These are phyloP conservation scores for Nakazawaea holstii DNA, from an alignment of 805 yeast genomes.

Conservation along the genomic window DNA sequence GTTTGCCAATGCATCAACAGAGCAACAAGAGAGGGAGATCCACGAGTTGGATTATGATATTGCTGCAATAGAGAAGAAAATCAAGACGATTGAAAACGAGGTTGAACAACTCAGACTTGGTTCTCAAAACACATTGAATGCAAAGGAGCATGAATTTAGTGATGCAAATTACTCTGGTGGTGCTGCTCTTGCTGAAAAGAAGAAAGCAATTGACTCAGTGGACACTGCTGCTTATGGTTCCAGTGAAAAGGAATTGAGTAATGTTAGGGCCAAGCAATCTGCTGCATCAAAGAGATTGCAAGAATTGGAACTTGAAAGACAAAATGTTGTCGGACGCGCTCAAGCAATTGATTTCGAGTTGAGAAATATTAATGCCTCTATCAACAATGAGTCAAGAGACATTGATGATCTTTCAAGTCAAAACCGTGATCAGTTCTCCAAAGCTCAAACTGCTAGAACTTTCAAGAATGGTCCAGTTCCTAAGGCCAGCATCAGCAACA, in stretches of 20 bases:
- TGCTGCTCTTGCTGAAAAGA: conserved; percentile 3
- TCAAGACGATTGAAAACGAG: conserved; percentile 1
- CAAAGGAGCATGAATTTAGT: conserved; percentile 1
- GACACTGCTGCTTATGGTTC: conserved; percentile 1
- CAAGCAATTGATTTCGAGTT: not conserved
- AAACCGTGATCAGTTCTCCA: not conserved
- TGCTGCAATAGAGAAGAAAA: not conserved
- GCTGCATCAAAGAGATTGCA: not conserved
- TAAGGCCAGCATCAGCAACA: not conserved
- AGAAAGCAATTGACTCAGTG: not conserved
- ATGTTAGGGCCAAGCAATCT: not conserved
- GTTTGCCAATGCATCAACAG: not conserved
- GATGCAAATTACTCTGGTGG: conserved; percentile 6
- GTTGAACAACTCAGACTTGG: not conserved
- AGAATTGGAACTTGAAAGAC: conserved; percentile 1
- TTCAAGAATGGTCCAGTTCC: conserved; percentile 4
- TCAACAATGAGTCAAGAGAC: not conserved
- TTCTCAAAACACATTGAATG: not conserved
- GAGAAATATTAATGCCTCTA: not conserved
- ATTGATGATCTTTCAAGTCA: not conserved
- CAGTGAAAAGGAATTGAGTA: not conserved
- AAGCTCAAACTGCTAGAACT: not conserved
- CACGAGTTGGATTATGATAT: conserved; percentile 6
- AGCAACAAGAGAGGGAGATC: not conserved
- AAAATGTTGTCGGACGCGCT: not conserved